phyloP scores from a whole-genome alignment of 1,284 basidiomycete genomes.

The Pholiota adiposa region DNA sequence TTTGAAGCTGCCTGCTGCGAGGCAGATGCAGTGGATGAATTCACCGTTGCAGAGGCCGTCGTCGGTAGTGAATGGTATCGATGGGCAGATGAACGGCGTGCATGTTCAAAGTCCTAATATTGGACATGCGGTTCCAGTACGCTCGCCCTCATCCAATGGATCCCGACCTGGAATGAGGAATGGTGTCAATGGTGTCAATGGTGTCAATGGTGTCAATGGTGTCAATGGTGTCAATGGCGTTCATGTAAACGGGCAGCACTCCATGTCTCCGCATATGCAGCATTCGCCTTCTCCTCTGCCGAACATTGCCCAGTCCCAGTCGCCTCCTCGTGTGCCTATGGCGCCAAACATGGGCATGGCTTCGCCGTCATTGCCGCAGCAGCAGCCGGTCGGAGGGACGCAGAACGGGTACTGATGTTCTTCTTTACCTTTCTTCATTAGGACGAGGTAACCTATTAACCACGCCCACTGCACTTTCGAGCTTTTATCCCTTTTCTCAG shows the following conservation, averaged over 20 bases:
- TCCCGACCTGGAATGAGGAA: slow-evolving; percentile 46
- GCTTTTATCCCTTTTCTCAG: slow-evolving; percentile 11
- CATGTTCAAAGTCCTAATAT: slow-evolving; percentile 42
- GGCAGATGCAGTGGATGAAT: slow-evolving; percentile 38
- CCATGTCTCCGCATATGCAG: slow-evolving; percentile 58
- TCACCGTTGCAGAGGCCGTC: slow-evolving; percentile 38
- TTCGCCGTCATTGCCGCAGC: slow-evolving; percentile 67
- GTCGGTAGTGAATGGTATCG: slow-evolving; percentile 36
- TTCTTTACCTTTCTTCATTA: slow-evolving; percentile 3
- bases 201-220: too few species aligned
- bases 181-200: too few species aligned
- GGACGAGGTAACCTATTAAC: slow-evolving; percentile 11
- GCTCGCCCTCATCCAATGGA: slow-evolving; percentile 61
- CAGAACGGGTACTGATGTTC: slow-evolving; percentile 45
- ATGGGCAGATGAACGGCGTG: slow-evolving; percentile 24
- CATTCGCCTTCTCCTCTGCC: slow-evolving; percentile 56
- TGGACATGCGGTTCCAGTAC: slow-evolving; percentile 40
- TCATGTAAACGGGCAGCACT: slow-evolving; percentile 43
- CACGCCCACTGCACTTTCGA: slow-evolving; percentile 11
- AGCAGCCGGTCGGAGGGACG: slow-evolving; percentile 49
- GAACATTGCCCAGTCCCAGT: slow-evolving; percentile 51
- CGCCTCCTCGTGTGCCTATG: slow-evolving; percentile 59
- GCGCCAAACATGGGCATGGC: slow-evolving; percentile 57
- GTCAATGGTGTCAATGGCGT: too few species aligned
- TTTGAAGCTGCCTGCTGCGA: slow-evolving; percentile 37